A percentile compares a stretch with the other conserved stretches of the same genome.
Conservation (phyloP, 805 yeast genomes). For the Wickerhamomyces rabaulensis region DNA sequence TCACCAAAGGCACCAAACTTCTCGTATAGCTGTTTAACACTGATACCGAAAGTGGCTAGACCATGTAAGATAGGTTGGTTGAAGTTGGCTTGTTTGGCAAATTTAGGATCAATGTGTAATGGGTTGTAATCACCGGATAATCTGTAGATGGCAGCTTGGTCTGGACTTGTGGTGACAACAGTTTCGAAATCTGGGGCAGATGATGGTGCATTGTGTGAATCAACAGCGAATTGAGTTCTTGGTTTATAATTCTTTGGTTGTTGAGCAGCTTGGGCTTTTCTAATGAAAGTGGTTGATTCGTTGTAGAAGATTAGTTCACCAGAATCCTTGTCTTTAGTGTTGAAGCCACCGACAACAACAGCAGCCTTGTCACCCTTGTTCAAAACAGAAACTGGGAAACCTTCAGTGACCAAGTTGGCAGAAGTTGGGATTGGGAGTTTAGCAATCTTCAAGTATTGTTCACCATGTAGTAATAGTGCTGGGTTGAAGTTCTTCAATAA, state of each 20-base stretch:
- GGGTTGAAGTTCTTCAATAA: slow-evolving; percentile 82
- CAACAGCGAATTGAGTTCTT: slow-evolving; percentile 57
- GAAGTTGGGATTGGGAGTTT: slow-evolving; percentile 75
- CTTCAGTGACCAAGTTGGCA: slow-evolving; percentile 56
- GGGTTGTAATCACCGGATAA: slow-evolving; percentile 94
- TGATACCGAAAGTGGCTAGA: slow-evolving; percentile 78
- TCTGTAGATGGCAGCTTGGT: slow-evolving; percentile 88
- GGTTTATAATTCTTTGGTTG: slow-evolving; percentile 35
- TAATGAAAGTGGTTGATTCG: slow-evolving; percentile 78
- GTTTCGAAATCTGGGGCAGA: slow-evolving; percentile 62
- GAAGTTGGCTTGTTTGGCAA: slow-evolving; percentile 86
- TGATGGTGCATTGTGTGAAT: slow-evolving; percentile 57
- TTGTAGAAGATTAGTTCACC: slow-evolving; percentile 73
- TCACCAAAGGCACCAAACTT: slow-evolving; percentile 78
- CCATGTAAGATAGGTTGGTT: slow-evolving; percentile 90
- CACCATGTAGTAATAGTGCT: slow-evolving; percentile 88
- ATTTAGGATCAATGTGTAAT: slow-evolving; percentile 86
- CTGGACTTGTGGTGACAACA: slow-evolving; percentile 51
- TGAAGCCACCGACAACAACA: slow-evolving; percentile 65
- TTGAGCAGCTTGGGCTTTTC: slow-evolving; percentile 57
- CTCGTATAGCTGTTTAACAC: slow-evolving; percentile 71
- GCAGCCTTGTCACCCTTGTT: slow-evolving; percentile 86
- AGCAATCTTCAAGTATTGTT: slow-evolving; percentile 77
- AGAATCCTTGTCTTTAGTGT: slow-evolving; percentile 60
- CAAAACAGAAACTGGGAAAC: slow-evolving; percentile 64